These are phyloP conservation scores for Metschnikowia arizonensis DNA, from an alignment of 805 yeast genomes.

Conservation along the genomic window DNA sequence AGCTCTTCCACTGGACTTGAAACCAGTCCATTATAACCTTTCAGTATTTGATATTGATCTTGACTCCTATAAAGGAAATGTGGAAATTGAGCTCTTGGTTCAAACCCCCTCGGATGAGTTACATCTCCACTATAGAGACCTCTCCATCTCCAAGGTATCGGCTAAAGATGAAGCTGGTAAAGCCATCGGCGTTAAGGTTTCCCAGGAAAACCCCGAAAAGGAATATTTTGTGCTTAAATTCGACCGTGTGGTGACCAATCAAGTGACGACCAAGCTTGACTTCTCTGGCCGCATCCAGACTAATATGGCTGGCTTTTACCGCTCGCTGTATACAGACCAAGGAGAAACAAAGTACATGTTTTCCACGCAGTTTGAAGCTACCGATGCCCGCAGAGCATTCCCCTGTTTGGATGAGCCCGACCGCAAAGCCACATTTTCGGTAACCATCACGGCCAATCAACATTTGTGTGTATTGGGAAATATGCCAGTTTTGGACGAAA, in stretches of 20 bases:
- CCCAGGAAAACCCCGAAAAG: slow-evolving; percentile 43
- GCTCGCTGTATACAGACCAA: slow-evolving; percentile 40
- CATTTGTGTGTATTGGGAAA: slow-evolving; percentile 44
- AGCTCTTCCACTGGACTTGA: slow-evolving; percentile 59
- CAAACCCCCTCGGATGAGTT: slow-evolving; percentile 40
- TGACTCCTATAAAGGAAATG: slow-evolving; percentile 46
- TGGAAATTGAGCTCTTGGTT: slow-evolving; percentile 46
- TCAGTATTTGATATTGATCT: slow-evolving; percentile 46
- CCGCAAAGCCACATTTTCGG: slow-evolving; percentile 51
- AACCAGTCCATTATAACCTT: slow-evolving; percentile 71
- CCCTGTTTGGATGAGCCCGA: slow-evolving; percentile 58
- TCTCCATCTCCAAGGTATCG: slow-evolving; percentile 24
- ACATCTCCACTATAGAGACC: slow-evolving; percentile 46
- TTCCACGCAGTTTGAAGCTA: slow-evolving; percentile 56
- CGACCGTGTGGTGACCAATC: slow-evolving; percentile 28
- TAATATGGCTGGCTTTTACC: slow-evolving; percentile 56
- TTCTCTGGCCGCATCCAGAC: slow-evolving; percentile 46
- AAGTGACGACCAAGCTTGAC: slow-evolving; percentile 26
- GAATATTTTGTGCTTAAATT: slow-evolving; percentile 66
- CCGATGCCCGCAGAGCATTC: slow-evolving; percentile 56
- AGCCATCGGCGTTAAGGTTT: slow-evolving; percentile 22
- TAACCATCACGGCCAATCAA: slow-evolving; percentile 34
- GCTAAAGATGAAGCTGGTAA: slow-evolving; percentile 25
- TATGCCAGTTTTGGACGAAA: slow-evolving; percentile 34
- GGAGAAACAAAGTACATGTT: slow-evolving; percentile 39